Percentiles rank a stretch among this genome's conserved stretches.
Conservation (phyloP, 441 rosid species). For the Adansonia rubrostipa region DNA sequence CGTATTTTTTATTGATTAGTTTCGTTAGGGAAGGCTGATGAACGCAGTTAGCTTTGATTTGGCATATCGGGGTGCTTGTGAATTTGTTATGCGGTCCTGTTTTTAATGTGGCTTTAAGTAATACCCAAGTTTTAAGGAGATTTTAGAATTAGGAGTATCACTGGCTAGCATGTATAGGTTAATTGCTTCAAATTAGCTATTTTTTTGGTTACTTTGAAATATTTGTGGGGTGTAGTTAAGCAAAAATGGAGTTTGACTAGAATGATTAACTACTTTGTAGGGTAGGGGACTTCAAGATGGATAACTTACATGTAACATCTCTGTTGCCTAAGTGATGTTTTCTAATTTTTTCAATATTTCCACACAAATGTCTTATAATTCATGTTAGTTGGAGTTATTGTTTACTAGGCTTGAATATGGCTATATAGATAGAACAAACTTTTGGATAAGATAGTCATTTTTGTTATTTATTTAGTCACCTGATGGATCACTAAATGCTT, state of each 20-base stretch:
- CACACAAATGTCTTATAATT: not conserved
- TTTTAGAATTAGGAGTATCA: not conserved
- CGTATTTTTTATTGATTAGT: not conserved
- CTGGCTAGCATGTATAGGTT: not conserved
- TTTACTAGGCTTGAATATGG: not conserved
- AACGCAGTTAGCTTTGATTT: not conserved
- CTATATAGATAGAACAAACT: not conserved
- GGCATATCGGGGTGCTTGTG: not conserved
- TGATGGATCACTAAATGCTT: not conserved
- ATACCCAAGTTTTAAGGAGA: not conserved
- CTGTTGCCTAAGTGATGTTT: not conserved
- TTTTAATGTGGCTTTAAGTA: not conserved
- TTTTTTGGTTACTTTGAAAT: not conserved
- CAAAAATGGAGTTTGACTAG: not conserved
- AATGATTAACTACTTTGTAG: not conserved
- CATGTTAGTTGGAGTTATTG: not conserved
- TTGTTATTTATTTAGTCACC: not conserved
- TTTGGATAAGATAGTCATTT: slow-evolving; percentile 9
- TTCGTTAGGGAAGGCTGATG: not conserved
- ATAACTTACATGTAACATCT: not conserved
- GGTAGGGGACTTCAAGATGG: not conserved
- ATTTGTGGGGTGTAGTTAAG: not conserved
- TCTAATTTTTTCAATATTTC: not conserved
- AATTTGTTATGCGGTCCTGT: not conserved
- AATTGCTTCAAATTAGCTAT: not conserved